Conservation (phyloP, 257 asterid genomes). For the Leonotis leonurus region DNA sequence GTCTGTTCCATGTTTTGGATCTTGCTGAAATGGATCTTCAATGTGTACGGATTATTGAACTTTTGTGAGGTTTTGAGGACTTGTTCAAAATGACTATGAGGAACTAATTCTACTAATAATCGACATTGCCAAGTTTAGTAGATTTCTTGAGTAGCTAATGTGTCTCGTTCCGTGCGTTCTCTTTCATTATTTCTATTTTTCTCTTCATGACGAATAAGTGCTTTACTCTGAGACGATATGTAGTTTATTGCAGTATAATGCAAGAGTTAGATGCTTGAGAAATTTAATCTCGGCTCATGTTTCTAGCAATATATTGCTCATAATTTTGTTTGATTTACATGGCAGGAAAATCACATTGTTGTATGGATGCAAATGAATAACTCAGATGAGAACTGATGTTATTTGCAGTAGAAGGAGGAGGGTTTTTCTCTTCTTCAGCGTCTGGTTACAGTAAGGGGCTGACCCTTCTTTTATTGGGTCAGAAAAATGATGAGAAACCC, state of each 20-base stretch:
- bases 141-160: background rate
- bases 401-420: conserved; percentile 99
- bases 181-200: background rate
- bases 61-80: conserved; percentile 7
- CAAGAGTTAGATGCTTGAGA: background rate
- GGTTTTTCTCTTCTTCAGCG: conserved; percentile 98
- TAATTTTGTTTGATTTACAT: too few relatives aligned
- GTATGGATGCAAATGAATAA: conserved; percentile 23
- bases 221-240: background rate
- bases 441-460: conserved; percentile 96
- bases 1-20: background rate
- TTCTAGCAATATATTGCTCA: background rate
- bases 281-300: background rate
- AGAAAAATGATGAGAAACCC: conserved; percentile 81
- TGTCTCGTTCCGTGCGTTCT: background rate
- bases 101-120: background rate
- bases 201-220: background rate
- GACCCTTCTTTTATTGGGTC: conserved; percentile 87
- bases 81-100: background rate
- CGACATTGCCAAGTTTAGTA: background rate
- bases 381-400: conserved; percentile 92
- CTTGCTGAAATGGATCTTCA: conserved; percentile 17
- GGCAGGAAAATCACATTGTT: too few relatives aligned
- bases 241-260: background rate
- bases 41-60: background rate